Conservation (phyloP, 1,284 basidiomycete genomes). For the Mycena sp. region DNA sequence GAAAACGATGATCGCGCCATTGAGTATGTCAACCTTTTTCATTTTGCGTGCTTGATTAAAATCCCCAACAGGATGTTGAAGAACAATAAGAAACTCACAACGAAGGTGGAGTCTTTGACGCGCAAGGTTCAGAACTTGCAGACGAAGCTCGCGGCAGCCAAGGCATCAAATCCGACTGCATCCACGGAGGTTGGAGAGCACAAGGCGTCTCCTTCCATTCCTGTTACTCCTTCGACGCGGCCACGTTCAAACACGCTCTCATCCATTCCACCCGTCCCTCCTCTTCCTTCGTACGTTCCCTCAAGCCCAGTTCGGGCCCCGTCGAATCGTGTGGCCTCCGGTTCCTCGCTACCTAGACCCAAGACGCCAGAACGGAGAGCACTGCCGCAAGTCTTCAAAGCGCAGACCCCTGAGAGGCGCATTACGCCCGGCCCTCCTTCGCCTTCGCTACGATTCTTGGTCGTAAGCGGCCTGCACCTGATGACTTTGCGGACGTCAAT, state of each 20-base stretch:
- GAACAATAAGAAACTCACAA: conserved; percentile 77
- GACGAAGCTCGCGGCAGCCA: conserved; percentile 65
- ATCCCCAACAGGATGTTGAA: conserved; percentile 65
- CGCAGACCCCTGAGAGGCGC: conserved; percentile 54
- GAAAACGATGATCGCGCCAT: conserved; percentile 82
- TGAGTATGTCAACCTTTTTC: conserved; percentile 61
- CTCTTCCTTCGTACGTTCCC: conserved; percentile 22
- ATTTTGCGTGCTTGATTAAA: conserved; percentile 19
- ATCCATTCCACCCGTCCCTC: conserved; percentile 23
- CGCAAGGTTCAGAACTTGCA: conserved; percentile 78
- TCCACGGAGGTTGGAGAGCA: conserved; percentile 21
- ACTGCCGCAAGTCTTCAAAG: conserved; percentile 57
- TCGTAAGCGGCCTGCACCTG: conserved; percentile 76
- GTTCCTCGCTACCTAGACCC: conserved; percentile 53
- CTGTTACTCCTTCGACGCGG: conserved; percentile 27
- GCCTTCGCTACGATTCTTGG: conserved; percentile 51
- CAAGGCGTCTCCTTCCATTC: conserved; percentile 20
- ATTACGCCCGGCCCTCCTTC: conserved; percentile 36
- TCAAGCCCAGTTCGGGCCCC: conserved; percentile 33
- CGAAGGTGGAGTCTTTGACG: conserved; percentile 73
- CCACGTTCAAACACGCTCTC: conserved; percentile 36
- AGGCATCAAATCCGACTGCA: conserved; percentile 42
- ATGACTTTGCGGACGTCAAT: conserved; percentile 70
- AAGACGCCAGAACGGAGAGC: conserved; percentile 62
- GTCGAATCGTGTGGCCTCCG: conserved; percentile 50